Evolutionary conservation across 352 stramenopile species (phyloP).

Genomic region (Globisporangium irregulare): DNA sequence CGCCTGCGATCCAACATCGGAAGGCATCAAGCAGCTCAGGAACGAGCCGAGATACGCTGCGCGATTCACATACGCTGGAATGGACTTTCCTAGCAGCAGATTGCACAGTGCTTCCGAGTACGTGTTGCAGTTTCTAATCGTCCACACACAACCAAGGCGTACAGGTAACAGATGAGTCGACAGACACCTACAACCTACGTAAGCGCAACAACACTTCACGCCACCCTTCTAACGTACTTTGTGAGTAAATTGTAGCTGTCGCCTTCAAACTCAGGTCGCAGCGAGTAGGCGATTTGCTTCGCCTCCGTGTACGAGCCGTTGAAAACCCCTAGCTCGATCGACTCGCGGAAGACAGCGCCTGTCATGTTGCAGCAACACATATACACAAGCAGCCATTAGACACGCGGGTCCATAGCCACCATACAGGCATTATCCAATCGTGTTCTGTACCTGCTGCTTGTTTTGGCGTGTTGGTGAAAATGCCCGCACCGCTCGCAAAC

Average conservation of each 20-base stretch:
- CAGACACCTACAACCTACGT: not conserved
- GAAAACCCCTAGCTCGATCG: conserved; percentile 88
- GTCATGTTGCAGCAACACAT: not conserved
- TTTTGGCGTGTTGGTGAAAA: conserved; percentile 80
- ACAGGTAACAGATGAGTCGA: too few species aligned
- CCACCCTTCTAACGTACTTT: conserved; percentile 39
- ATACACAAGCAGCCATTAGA: not conserved
- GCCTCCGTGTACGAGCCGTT: conserved; percentile 82
- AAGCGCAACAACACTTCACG: not conserved
- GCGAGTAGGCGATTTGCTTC: conserved; percentile 73
- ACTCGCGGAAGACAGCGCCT: conserved; percentile 89
- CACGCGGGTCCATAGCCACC: not conserved
- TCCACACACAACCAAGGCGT: too few species aligned
- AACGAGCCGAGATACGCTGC: conserved; percentile 92
- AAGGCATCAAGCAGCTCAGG: conserved; percentile 74
- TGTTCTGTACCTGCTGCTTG: conserved; percentile 50
- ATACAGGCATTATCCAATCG: too few species aligned
- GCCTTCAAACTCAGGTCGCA: conserved; percentile 84
- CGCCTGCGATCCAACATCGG: conserved; percentile 47
- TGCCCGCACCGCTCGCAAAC: conserved; percentile 88
- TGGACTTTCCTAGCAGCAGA: conserved; percentile 71
- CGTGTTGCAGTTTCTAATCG: conserved; percentile 90
- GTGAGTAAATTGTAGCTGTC: conserved; percentile 90
- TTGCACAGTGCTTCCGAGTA: conserved; percentile 89
- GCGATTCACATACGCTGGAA: conserved; percentile 92